These are phyloP conservation scores for Fusarium transvaalense DNA, from an alignment of 2,329 filamentous ascomycete species.

Conservation along the genomic window DNA sequence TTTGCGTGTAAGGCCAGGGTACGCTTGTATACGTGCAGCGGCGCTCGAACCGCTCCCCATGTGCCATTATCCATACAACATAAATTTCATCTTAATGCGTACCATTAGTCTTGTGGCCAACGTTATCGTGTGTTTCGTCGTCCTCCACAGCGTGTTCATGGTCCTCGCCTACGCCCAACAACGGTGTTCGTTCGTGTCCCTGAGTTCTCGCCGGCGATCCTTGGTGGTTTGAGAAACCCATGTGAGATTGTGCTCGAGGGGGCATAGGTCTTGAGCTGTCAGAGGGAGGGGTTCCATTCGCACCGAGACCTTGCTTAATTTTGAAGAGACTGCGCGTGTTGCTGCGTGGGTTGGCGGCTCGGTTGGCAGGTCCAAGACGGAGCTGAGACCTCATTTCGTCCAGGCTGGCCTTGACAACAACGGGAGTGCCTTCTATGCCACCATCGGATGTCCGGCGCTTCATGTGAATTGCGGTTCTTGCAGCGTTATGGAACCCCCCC, in stretches of 20 bases:
- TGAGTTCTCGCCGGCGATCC: constrained; percentile 5
- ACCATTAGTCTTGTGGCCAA: constrained; percentile 41
- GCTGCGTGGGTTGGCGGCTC: constrained; percentile 71
- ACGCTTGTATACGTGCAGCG: neutral
- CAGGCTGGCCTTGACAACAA: constrained; percentile 70
- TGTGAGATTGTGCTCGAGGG: constrained; percentile 42
- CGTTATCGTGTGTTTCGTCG: constrained; percentile 14
- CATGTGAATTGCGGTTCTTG: constrained; percentile 69
- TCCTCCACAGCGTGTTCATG: constrained; percentile 40
- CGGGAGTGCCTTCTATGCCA: constrained; percentile 59
- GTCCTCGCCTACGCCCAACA: constrained; percentile 47
- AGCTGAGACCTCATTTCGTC: constrained; percentile 74
- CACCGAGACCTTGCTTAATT: constrained; percentile 66
- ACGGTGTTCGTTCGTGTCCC: constrained; percentile 50
- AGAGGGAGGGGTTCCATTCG: constrained; percentile 18
- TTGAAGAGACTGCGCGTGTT: constrained; percentile 74
- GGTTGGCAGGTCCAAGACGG: constrained; percentile 75
- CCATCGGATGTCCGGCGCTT: constrained; percentile 71
- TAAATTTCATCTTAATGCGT: constrained; percentile 18
- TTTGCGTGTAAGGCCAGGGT: neutral
- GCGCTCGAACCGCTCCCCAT: neutral
- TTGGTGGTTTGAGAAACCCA: constrained; percentile 35
- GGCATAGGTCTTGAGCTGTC: constrained; percentile 38
- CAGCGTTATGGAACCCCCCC: constrained; percentile 58
- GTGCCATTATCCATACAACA: constrained; percentile 14